Conservation (phyloP, 2,329 filamentous ascomycete genomes). For the Aspergillus sp. region DNA sequence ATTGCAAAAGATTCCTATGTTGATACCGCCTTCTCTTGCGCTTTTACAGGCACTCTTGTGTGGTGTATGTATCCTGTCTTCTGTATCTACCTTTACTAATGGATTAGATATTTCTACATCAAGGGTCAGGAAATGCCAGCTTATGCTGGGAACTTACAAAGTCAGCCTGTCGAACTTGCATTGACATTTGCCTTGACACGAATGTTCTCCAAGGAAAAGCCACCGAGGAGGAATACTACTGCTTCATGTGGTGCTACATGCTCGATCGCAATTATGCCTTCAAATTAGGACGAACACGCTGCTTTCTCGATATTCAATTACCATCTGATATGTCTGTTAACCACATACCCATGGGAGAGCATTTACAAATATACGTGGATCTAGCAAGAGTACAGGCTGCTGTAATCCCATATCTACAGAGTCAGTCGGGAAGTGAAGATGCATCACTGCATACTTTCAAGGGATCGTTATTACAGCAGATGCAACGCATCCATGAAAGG, state of each 20-base stretch:
- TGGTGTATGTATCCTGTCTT: conserved; percentile 3
- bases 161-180: conserved; percentile 14
- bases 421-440: neutral
- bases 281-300: conserved; percentile 9
- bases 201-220: neutral
- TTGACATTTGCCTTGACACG: conserved; percentile 9
- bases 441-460: neutral
- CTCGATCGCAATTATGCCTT: conserved; percentile 18
- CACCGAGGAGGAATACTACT: conserved; percentile 15
- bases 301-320: conserved; percentile 1
- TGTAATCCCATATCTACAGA: conserved; percentile 8
- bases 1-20: conserved; percentile 11
- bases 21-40: conserved; percentile 5
- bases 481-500: conserved; percentile 8
- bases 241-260: conserved; percentile 18
- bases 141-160: conserved; percentile 12
- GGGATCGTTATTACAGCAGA: conserved; percentile 5
- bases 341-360: neutral
- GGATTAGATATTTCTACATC: conserved; percentile 13
- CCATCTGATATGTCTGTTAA: too few relatives aligned
- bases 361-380: conserved; percentile 12
- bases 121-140: conserved; percentile 15
- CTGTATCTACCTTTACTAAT: neutral
- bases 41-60: conserved; percentile 13
- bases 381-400: conserved; percentile 15